These are phyloP conservation scores for Lojkania enalia DNA, from an alignment of 2,329 filamentous ascomycete genomes.

Conservation along the genomic window DNA sequence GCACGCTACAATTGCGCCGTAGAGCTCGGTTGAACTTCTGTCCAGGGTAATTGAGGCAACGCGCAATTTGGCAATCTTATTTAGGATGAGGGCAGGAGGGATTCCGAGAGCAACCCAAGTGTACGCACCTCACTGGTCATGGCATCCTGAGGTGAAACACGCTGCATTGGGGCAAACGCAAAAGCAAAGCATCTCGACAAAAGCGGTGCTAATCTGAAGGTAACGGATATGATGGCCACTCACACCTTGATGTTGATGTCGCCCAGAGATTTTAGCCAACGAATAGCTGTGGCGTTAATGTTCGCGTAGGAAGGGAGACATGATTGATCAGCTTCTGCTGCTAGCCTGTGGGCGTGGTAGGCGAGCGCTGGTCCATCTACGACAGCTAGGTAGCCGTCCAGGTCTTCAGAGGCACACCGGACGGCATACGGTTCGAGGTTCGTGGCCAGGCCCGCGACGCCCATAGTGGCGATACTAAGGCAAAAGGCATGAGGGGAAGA, in stretches of 20 bases:
- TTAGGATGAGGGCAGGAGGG: conserved; percentile 3
- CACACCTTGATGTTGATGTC: conserved; percentile 65
- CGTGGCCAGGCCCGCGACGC: conserved; percentile 37
- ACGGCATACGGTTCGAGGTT: conserved; percentile 37
- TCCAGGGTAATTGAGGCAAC: conserved; percentile 6
- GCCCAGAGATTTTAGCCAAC: conserved; percentile 65
- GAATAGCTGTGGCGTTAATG: conserved; percentile 57
- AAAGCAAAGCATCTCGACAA: not conserved
- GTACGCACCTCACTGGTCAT: conserved; percentile 19
- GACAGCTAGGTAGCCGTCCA: conserved; percentile 40
- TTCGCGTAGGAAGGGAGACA: conserved; percentile 57
- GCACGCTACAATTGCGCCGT: conserved; percentile 13
- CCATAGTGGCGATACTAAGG: too few species aligned
- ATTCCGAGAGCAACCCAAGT: conserved; percentile 15
- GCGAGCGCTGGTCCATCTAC: conserved; percentile 82
- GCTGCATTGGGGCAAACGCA: not conserved
- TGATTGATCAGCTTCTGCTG: conserved; percentile 27
- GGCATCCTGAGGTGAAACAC: not conserved
- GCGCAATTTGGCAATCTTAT: conserved; percentile 9
- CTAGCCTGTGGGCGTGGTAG: conserved; percentile 65
- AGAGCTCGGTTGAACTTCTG: conserved; percentile 15
- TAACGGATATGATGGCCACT: conserved; percentile 31
- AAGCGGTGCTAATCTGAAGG: conserved; percentile 4
- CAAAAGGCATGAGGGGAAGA: conserved; percentile 1
- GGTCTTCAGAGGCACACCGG: conserved; percentile 23